Evolutionary conservation across 2,329 filamentous ascomycete species (phyloP), one percentile per base, ranked within the genome.

Genomic region (Grosmannia huntii): DNA sequence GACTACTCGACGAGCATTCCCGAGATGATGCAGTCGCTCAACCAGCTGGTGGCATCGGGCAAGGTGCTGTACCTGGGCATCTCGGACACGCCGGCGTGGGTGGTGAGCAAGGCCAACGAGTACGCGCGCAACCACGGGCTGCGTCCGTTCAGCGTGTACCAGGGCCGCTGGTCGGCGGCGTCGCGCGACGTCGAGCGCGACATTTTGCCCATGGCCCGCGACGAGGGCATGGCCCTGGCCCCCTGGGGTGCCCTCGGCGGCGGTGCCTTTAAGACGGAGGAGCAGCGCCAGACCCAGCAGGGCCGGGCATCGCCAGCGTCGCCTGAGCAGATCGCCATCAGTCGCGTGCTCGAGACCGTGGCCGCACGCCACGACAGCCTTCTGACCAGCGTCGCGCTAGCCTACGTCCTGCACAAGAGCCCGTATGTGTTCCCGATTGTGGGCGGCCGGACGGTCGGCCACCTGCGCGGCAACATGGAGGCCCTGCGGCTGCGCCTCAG

Each of bases 401-500:
- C 87, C 2, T 90, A 90, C 66, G 82, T 90, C 16, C 79, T 87
- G 76, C 78, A 82, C 62, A 89, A 90, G 71, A 74, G 83, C 0
- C 80, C 85, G 0, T 82, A 88, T 64, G 83, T 90, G 14, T 89
- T 88, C 66, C 87, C 87, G 1, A 82, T 90, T 48, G 75, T 89
- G 5, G 86, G 87, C 12, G 84, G 84, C 0, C 77, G 86, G 12
- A 89, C 83, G 64, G 69, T 87, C 11, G 81, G 85, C 55, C 86
- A 90, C 66, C 72, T 91, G 48, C 79, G 84, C 66, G 77, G 76
- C 59, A 90, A 89, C 65, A 85, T 90, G 62, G 79, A 85, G 65
- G 84, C 85, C 0, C 73, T 91, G 44, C 75, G 73, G 1, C 71
- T 90, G 49, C 71, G 76, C 57, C 72, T 91, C 41, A 78, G 72